Conservation (phyloP, 2,329 filamentous ascomycete species). For the Plectosphaerella cucumerina region DNA sequence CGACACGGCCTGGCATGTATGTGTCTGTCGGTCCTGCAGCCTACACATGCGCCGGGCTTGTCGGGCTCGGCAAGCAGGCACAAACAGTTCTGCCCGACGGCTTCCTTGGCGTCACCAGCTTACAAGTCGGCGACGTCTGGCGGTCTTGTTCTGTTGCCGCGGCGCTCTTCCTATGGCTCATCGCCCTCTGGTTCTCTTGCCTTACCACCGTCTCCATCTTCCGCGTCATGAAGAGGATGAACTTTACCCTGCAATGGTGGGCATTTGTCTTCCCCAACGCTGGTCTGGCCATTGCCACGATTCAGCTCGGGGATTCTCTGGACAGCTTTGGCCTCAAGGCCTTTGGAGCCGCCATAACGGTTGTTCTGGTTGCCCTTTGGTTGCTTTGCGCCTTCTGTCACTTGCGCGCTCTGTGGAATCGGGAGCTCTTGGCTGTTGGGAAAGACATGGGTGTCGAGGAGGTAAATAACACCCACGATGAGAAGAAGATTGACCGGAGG, state of each 20-base stretch:
- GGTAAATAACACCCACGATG: conserved; percentile 14
- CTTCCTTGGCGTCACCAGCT: conserved; percentile 18
- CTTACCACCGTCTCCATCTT: conserved; percentile 32
- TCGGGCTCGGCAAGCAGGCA: conserved; percentile 37
- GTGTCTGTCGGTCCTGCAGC: conserved; percentile 50
- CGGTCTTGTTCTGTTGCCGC: conserved; percentile 38
- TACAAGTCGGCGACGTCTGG: conserved; percentile 28
- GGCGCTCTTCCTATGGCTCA: conserved; percentile 46
- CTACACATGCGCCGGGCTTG: conserved; percentile 37
- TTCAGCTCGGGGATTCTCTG: conserved; percentile 44
- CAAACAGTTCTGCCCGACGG: conserved; percentile 12
- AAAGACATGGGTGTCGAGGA: conserved; percentile 47
- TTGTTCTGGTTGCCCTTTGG: conserved; percentile 46
- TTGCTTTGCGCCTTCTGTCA: conserved; percentile 40
- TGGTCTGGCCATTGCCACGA: conserved; percentile 50
- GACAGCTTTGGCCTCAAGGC: conserved; percentile 40
- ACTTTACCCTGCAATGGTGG: conserved; percentile 48
- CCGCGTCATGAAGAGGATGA: conserved; percentile 31
- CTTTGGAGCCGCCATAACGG: conserved; percentile 45
- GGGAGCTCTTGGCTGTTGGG: conserved; percentile 45
- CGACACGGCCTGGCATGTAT: conserved; percentile 49
- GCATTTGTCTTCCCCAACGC: conserved; percentile 46
- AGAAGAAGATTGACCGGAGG: conserved; percentile 12
- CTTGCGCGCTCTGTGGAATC: conserved; percentile 36
- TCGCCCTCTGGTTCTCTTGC: conserved; percentile 50